These are phyloP conservation scores for Tricholoma terreum DNA, from an alignment of 768 basidiomycete genomes.

Conservation along the genomic window DNA sequence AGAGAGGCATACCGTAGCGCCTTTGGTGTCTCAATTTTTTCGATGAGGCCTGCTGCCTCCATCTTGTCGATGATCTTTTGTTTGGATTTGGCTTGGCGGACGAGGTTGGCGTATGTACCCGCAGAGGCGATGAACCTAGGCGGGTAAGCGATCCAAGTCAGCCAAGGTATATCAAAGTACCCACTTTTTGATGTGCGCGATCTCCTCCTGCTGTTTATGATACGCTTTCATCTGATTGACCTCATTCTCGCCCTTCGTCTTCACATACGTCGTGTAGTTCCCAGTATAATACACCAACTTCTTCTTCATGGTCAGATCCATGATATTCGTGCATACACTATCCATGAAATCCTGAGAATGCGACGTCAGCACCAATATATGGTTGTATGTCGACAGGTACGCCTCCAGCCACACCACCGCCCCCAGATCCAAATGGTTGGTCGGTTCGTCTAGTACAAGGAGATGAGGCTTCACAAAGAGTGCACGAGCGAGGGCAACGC, in stretches of 20 bases:
- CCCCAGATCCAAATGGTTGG: slow-evolving; percentile 92
- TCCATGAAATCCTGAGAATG: slow-evolving; percentile 99
- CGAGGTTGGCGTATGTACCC: slow-evolving; percentile 98
- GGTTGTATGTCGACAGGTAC: slow-evolving; percentile 96
- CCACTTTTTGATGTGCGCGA: slow-evolving; percentile 96
- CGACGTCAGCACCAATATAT: slow-evolving; percentile 95
- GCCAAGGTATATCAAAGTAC: slow-evolving; percentile 16
- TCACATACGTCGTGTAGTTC: slow-evolving; percentile 96
- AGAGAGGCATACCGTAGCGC: slow-evolving; percentile 47
- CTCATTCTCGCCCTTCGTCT: slow-evolving; percentile 96
- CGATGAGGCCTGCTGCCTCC: slow-evolving; percentile 97
- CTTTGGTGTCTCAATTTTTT: slow-evolving; percentile 77
- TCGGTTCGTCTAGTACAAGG: slow-evolving; percentile 89
- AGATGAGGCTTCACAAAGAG: slow-evolving; percentile 97
- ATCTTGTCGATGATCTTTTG: slow-evolving; percentile 99
- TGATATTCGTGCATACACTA: slow-evolving; percentile 94
- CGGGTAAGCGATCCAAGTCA: slow-evolving; percentile 4
- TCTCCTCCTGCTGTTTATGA: slow-evolving; percentile 97
- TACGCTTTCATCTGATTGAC: slow-evolving; percentile 99
- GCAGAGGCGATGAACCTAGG: slow-evolving; percentile 95
- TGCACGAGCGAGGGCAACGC: slow-evolving; percentile 93
- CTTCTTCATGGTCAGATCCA: slow-evolving; percentile 92
- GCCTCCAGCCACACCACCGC: slow-evolving; percentile 99
- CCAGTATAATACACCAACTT: slow-evolving; percentile 93
- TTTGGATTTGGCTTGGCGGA: slow-evolving; percentile 98